phyloP scores from a whole-genome alignment of 805 yeast species.

The Candida succiphila region DNA sequence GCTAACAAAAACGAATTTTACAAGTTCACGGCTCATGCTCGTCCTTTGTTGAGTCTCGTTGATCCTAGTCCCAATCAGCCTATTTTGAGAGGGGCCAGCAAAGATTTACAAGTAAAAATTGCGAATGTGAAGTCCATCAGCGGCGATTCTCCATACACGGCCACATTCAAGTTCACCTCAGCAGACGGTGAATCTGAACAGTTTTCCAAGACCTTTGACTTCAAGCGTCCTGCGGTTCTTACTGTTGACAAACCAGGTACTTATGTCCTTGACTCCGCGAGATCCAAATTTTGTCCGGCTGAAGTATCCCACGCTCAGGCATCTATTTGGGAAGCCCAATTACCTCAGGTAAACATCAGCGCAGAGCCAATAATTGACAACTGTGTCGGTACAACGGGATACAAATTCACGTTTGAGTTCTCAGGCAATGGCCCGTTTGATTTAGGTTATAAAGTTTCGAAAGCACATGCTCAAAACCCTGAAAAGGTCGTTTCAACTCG shows the following conservation, averaged over 20 bases:
- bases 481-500: conserved; percentile 12
- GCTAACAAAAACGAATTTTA: conserved; percentile 28
- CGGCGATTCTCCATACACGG: conserved; percentile 39
- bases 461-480: conserved; percentile 29
- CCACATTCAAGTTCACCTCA: conserved; percentile 23
- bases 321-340: conserved; percentile 29
- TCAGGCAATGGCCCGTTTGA: conserved; percentile 79
- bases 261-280: conserved; percentile 44
- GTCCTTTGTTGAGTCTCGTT: conserved; percentile 40
- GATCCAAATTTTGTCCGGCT: conserved; percentile 61
- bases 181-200: conserved; percentile 12
- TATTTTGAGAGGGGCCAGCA: conserved; percentile 20
- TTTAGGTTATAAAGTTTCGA: conserved; percentile 52
- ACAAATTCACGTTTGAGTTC: conserved; percentile 56
- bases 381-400: conserved; percentile 90
- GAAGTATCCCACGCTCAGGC: conserved; percentile 48
- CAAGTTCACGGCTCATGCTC: conserved; percentile 41
- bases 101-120: conserved; percentile 19
- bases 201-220: conserved; percentile 18
- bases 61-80: conserved; percentile 23
- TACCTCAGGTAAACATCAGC: conserved; percentile 30
- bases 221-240: conserved; percentile 19
- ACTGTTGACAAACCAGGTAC: conserved; percentile 51
- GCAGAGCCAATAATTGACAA: conserved; percentile 66
- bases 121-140: conserved; percentile 13